Base-by-base conservation (phyloP, 1,139 yeast genomes). In the Yamadazyma spencermartinsiae region DNA sequence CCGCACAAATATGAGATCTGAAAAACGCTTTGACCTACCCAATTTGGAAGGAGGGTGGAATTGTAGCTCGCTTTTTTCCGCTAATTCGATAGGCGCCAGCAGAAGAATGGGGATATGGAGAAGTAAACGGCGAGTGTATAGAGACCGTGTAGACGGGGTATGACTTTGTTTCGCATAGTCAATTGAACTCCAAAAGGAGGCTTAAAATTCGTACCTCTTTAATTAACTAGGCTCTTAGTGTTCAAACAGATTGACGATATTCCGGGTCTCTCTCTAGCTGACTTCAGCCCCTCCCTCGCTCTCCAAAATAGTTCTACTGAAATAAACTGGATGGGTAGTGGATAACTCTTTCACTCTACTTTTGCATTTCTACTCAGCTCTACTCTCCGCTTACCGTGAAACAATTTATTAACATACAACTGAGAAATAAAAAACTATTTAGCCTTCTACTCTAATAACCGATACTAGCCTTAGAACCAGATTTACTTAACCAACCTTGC, bases 401-500 rank as follows among this genome's bases (percentile, higher is more conserved):
- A 20, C 23, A 20, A 20, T 20, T 20, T 7, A 20, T 20, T 20
- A 20, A 20, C 29, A 26, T 13, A 26, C 27, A 26, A 12, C 23
- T 20, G 14, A 26, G 29, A 26, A 26, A 26, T 26, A 26, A 26
- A n/a, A n/a, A 26, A 12, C 17, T 16, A 28, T 15, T 16, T 20
- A 28, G 14, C 16, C 23, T 10, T 20, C 23, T 20, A 7, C 9
- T 10, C 40, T 49, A 51, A 36, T 50, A 52, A 38, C 55, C 52
- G 40, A 57, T 48, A 29, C 52, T 29, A 30, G 59, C 61, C 17
- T 42, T 49, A 34, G 85, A 71, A 44, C 84, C 87, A 32, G 72
- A 45, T 43, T 60, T 50, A 34, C 56, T 48, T 46, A 79, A 59
- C 92, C 92, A 85, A 4, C 58, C 47, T 34, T 60, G 50, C 42